Percentiles rank a stretch among this genome's conserved stretches.
These are phyloP conservation scores for Pisolithus marmoratus DNA, from an alignment of 768 basidiomycete species.

Conservation along the genomic window DNA sequence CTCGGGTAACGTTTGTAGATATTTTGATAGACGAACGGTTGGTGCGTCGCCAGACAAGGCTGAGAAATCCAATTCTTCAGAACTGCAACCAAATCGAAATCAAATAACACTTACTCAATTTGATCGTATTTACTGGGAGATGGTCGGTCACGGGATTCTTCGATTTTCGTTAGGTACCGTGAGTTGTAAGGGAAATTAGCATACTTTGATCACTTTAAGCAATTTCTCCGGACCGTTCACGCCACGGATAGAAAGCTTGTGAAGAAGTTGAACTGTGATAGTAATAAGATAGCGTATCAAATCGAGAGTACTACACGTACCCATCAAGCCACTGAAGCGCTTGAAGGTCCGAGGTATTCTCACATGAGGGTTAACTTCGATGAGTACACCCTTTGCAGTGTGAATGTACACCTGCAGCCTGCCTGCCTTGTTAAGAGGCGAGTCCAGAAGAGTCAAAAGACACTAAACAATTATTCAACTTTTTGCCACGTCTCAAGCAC, in stretches of 20 bases:
- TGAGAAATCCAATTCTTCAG: slow-evolving; percentile 26
- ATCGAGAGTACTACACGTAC: slow-evolving; percentile 37
- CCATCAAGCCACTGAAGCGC: slow-evolving; percentile 97
- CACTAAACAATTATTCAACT: slow-evolving; percentile 47
- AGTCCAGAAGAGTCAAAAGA: slow-evolving; percentile 91
- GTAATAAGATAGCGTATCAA: slow-evolving; percentile 1
- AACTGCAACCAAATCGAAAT: not conserved
- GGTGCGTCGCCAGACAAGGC: slow-evolving; percentile 91
- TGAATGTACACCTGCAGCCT: slow-evolving; percentile 96
- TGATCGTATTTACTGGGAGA: slow-evolving; percentile 90
- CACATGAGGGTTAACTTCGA: slow-evolving; percentile 97
- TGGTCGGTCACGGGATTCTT: slow-evolving; percentile 95
- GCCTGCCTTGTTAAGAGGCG: slow-evolving; percentile 96
- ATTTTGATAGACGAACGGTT: slow-evolving; percentile 72
- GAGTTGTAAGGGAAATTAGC: slow-evolving; percentile 8
- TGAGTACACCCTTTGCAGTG: slow-evolving; percentile 91
- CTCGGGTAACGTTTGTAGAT: slow-evolving; percentile 78
- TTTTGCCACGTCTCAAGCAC: not conserved
- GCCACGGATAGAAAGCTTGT: slow-evolving; percentile 91
- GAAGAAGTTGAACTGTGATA: slow-evolving; percentile 83
- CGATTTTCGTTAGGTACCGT: slow-evolving; percentile 1
- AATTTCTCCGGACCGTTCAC: slow-evolving; percentile 97
- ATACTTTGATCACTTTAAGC: slow-evolving; percentile 92
- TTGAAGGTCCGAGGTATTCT: slow-evolving; percentile 98
- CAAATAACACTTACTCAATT: slow-evolving; percentile 67